Conservation (phyloP, 2,329 filamentous ascomycete species). For the Mariannaea elegans region DNA sequence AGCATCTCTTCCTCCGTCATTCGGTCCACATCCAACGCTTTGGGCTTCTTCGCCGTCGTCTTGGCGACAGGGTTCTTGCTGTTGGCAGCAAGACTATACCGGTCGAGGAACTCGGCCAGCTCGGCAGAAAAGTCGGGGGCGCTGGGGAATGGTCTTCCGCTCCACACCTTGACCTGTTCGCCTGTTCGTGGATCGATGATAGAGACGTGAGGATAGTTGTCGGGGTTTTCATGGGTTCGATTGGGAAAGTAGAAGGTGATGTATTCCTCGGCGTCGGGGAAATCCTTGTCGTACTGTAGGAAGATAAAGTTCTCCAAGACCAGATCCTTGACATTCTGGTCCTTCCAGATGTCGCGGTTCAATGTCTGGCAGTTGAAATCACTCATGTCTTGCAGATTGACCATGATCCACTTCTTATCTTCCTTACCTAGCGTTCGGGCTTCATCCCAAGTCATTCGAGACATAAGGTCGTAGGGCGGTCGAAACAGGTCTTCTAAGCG, state of each 20-base stretch:
- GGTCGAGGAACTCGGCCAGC: conserved; percentile 94
- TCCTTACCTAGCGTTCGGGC: conserved; percentile 88
- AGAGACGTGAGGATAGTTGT: conserved; percentile 94
- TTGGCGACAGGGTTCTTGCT: conserved; percentile 94
- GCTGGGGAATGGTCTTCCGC: conserved; percentile 79
- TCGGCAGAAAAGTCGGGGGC: conserved; percentile 87
- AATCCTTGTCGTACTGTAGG: conserved; percentile 90
- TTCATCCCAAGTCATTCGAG: conserved; percentile 79
- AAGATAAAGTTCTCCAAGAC: conserved; percentile 95
- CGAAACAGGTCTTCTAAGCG: conserved; percentile 91
- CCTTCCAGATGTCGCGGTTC: conserved; percentile 97
- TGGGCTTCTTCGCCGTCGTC: conserved; percentile 66
- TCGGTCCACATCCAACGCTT: conserved; percentile 78
- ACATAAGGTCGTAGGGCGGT: conserved; percentile 91
- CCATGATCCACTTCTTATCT: conserved; percentile 90
- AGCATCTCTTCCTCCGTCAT: conserved; percentile 99
- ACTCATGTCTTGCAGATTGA: conserved; percentile 93
- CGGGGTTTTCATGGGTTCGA: conserved; percentile 77
- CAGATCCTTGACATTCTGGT: conserved; percentile 78
- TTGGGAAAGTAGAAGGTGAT: conserved; percentile 86
- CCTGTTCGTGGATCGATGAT: conserved; percentile 96
- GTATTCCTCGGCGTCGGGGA: conserved; percentile 80
- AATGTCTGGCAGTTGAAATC: conserved; percentile 95
- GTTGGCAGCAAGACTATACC: conserved; percentile 87
- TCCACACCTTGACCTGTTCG: conserved; percentile 97